A percentile compares a stretch with the other conserved stretches of the same genome.
These are phyloP conservation scores for Stachybotrys chartarum DNA, from an alignment of 2,329 filamentous ascomycete genomes.

Conservation along the genomic window DNA sequence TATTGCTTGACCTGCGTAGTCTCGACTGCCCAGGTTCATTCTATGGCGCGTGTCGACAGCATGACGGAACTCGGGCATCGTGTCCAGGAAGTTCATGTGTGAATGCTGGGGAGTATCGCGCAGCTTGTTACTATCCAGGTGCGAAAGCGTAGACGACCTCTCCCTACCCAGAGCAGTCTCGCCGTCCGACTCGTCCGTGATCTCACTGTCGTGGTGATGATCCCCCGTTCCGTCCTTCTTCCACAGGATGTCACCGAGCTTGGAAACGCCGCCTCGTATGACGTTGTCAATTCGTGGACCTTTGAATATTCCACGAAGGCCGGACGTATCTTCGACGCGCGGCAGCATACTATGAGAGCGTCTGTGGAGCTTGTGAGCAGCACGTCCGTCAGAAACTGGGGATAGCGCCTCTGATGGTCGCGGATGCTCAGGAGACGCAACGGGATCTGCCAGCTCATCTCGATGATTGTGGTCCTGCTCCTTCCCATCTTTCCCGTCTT, in stretches of 20 bases:
- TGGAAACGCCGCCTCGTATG: constrained; percentile 52
- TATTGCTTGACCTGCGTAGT: background rate
- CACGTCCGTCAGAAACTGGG: constrained; percentile 18
- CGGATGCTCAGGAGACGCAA: constrained; percentile 4
- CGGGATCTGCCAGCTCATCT: constrained; percentile 17
- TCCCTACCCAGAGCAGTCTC: constrained; percentile 33
- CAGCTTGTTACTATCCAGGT: constrained; percentile 22
- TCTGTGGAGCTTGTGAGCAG: constrained; percentile 37
- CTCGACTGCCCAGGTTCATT: constrained; percentile 9
- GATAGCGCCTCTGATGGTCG: background rate
- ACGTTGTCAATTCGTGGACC: constrained; percentile 67
- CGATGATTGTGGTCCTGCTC: constrained; percentile 11
- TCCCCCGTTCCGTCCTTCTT: constrained; percentile 37
- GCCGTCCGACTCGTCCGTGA: constrained; percentile 42
- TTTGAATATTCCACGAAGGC: constrained; percentile 65
- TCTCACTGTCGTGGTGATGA: constrained; percentile 28
- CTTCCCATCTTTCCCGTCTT: constrained; percentile 24
- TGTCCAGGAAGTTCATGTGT: constrained; percentile 40
- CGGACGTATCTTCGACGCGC: constrained; percentile 22
- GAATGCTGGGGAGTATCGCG: constrained; percentile 22
- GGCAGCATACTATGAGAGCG: constrained; percentile 42
- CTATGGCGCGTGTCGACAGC: constrained; percentile 18
- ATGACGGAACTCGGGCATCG: constrained; percentile 43
- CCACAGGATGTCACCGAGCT: constrained; percentile 50
- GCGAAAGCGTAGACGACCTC: constrained; percentile 27